A percentile compares a stretch with the other conserved stretches of the same genome.
phyloP scores from a whole-genome alignment of 768 basidiomycete species.

The Paxillus rubicundulus region DNA sequence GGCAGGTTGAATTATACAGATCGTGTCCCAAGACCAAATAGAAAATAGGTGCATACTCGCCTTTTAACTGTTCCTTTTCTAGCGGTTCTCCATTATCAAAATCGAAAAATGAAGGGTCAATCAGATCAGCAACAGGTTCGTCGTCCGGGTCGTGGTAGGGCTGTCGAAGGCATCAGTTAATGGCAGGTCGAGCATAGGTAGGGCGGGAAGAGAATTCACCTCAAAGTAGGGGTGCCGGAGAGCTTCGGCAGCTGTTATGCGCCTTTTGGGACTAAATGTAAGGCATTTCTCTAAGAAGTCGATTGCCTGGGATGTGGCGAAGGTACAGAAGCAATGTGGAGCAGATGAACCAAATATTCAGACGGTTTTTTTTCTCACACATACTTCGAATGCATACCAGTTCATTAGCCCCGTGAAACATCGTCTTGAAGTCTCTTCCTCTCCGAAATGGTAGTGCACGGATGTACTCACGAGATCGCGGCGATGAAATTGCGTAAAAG shows the following conservation, averaged over 20 bases:
- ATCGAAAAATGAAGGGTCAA: conserved; percentile 79
- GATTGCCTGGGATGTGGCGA: conserved; percentile 46
- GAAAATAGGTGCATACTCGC: conserved; percentile 30
- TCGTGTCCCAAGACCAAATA: not conserved
- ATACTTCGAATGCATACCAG: conserved; percentile 38
- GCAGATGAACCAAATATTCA: not conserved
- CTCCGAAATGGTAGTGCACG: conserved; percentile 86
- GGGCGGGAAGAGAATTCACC: conserved; percentile 38
- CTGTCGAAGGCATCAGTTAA: conserved; percentile 32
- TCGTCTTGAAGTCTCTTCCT: conserved; percentile 62
- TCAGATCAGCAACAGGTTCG: conserved; percentile 76
- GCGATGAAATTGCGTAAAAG: conserved; percentile 88
- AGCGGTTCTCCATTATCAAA: conserved; percentile 70
- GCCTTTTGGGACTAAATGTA: conserved; percentile 81
- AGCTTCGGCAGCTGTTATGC: conserved; percentile 86
- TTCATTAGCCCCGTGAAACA: conserved; percentile 77
- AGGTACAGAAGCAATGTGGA: not conserved
- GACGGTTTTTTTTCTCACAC: not conserved
- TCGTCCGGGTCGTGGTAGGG: conserved; percentile 89
- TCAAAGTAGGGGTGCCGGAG: conserved; percentile 87
- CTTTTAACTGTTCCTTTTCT: conserved; percentile 68
- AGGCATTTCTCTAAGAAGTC: conserved; percentile 79
- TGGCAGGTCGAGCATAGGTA: not conserved
- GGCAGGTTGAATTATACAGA: not conserved
- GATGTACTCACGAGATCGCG: conserved; percentile 80